Evolutionary conservation across 768 basidiomycete species (phyloP).

Genomic region (Ramaria sp.): DNA sequence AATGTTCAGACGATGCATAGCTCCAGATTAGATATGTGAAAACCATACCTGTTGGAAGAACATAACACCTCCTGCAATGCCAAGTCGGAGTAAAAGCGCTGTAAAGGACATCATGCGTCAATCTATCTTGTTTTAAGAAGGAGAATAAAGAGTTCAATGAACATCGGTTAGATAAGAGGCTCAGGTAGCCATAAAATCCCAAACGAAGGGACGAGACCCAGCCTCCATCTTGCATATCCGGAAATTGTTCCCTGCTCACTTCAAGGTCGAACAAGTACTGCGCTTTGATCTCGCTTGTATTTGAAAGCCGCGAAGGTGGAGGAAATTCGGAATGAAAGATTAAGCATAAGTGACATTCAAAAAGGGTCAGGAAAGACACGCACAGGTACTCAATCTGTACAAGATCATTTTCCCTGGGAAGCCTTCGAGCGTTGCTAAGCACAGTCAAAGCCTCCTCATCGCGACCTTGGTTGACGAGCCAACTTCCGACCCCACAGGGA

Average conservation of each 20-base stretch:
- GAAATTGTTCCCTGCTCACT: conserved; percentile 42
- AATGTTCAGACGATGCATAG: neutral
- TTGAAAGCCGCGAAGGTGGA: neutral
- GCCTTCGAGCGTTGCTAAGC: conserved; percentile 45
- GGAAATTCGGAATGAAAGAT: neutral
- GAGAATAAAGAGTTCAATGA: conserved; percentile 3
- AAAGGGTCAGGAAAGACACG: conserved; percentile 17
- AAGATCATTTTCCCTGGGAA: conserved; percentile 46
- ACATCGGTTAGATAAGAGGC: conserved; percentile 44
- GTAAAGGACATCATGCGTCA: neutral
- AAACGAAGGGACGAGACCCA: conserved; percentile 49
- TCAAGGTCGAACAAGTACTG: conserved; percentile 68
- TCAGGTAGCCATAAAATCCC: conserved; percentile 47
- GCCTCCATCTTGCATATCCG: conserved; percentile 52
- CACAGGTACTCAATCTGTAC: conserved; percentile 68
- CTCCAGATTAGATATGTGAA: too few species aligned
- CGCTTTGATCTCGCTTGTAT: conserved; percentile 54
- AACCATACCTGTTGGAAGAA: conserved; percentile 78
- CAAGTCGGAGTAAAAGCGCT: conserved; percentile 54
- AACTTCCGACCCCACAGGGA: conserved; percentile 27
- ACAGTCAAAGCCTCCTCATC: conserved; percentile 63
- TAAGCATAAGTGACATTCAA: too few species aligned
- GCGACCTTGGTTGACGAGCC: conserved; percentile 69
- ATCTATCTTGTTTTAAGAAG: neutral
- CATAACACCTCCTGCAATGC: conserved; percentile 51